Base-by-base conservation (phyloP, 306 rosid genomes). In the Vachellia pachyceras region DNA sequence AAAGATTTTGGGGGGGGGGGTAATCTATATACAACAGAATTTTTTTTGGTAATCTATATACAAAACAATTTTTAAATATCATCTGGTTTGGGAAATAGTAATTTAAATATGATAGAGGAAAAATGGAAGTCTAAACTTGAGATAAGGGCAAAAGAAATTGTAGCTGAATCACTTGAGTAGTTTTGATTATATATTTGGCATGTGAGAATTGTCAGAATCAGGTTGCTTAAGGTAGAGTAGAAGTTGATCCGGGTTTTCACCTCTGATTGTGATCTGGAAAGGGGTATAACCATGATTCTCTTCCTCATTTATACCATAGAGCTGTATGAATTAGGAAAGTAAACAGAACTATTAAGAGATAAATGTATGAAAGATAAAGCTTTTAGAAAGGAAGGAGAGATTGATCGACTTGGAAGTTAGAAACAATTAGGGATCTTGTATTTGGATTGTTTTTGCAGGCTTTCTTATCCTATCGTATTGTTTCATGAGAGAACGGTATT, bases 51-150 rank as follows among this genome's bases (percentile, higher is more conserved):
- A 5, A 52, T 75, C 63, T 15, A 29, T 45, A 66, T 54, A 13
- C 3, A 11, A 35, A 6, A 22, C 5, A 9, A 4, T 14, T 44
- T 55, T 41, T 2, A 57, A 61, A 22, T 20, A 72, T 36, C 29
- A 80, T 7, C 29, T 12, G 72, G 41, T 45, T 65, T 17, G 25
- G 41, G 42, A 80, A 74, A 65, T 52, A 52, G n/a, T 18, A 54
- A 61, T 42, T 61, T 22, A 23, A 47, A 23, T 74, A 46, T 73
- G 29, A 73, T 22, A 25, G 60, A 18, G 37, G 35, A 58, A 73
- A 64, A 73, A 20, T n/a, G 65, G 11, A 78, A 73, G 63, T 83
- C 73, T 68, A 45, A 66, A 54, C 33, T 69, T 35, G 66, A 49
- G 73, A 65, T 35, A 64, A 72, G 45, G 74, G 22, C 15, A 12